Base-by-base conservation (phyloP, 1,284 basidiomycete genomes). In the Ustilago curta region DNA sequence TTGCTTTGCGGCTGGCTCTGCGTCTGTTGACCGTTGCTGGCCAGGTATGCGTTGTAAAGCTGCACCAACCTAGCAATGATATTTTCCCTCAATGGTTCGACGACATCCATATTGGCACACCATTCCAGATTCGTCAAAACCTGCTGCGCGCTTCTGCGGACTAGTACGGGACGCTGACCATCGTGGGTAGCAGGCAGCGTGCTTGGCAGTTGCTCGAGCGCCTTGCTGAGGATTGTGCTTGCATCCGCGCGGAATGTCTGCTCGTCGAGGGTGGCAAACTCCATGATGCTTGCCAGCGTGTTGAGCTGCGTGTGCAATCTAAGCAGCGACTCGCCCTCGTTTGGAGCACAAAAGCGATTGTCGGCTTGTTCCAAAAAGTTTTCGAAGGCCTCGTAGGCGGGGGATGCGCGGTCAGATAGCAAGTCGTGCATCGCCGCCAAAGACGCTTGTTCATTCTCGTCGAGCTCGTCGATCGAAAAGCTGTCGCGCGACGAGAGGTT, bases 241-340 rank as follows among this genome's bases (percentile, higher is more conserved):
- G 78, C 78, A 21, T 80, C 78, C 5, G 75, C 72, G 4, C 74
- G 64, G 64, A 78, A 78, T 19, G 76, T 70, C 54, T 76, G 68
- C 23, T 64, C 73, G 53, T 80, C 76, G 48, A 78, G 68, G 11
- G 60, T 62, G 4, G 64, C 63, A 18, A 75, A 70, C 32, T 75
- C 72, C 57, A 65, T 69, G 47, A 81, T 70, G 37, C 70, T 75
- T 12, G 70, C 67, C 0, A 82, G 60, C 11, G 80, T 80, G 39
- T 70, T 59, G 51, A 82, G 75, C 48, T 80, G 80, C 3, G 80
- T 80, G 45, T 80, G 76, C 8, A 82, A 72, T 12, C 79, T 71
- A 14, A 82, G 77, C 11, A 82, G 60, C n/a, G 76, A 63, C 49
- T 82, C 78, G 23, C 78, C 80, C 56, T 81, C 78, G 40, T 76